Conservation (phyloP, 129 eudicot species). For the Silybum marianum region DNA sequence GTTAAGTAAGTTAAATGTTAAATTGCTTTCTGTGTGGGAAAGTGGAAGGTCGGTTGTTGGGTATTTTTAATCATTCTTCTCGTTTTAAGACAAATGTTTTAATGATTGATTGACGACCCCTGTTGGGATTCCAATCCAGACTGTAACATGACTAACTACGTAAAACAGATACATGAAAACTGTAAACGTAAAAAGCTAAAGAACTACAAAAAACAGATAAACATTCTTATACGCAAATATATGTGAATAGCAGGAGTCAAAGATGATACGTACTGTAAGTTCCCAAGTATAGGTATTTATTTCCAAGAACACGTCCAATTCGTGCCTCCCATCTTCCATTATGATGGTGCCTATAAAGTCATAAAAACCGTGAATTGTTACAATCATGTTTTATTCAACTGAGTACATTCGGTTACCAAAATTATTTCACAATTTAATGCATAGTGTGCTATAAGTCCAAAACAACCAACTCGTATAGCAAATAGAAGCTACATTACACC, state of each 20-base stretch:
- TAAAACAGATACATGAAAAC: not conserved
- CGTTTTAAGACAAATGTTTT: not conserved
- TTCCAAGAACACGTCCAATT: slow-evolving; percentile 79
- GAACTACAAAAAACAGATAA: not conserved
- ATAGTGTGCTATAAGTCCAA: not conserved
- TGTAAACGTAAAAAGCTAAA: not conserved
- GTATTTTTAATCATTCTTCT: not conserved
- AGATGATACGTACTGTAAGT: slow-evolving; percentile 61
- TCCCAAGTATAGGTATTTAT: slow-evolving; percentile 86
- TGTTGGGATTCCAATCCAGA: not conserved
- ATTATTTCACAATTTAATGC: not conserved
- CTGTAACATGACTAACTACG: not conserved
- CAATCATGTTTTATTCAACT: not conserved
- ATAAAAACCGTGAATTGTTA: not conserved
- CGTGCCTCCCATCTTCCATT: slow-evolving; percentile 98
- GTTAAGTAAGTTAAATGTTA: not conserved
- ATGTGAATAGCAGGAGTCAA: not conserved
- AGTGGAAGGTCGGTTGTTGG: not conserved
- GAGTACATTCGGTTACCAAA: not conserved
- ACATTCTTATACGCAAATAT: no score
- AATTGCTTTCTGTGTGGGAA: not conserved
- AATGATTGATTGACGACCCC: not conserved
- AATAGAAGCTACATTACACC: not conserved
- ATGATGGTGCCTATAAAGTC: slow-evolving; percentile 76
- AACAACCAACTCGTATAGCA: not conserved